phyloP scores from a whole-genome alignment of 257 asterid genomes.

The Coffea eugenioides region DNA sequence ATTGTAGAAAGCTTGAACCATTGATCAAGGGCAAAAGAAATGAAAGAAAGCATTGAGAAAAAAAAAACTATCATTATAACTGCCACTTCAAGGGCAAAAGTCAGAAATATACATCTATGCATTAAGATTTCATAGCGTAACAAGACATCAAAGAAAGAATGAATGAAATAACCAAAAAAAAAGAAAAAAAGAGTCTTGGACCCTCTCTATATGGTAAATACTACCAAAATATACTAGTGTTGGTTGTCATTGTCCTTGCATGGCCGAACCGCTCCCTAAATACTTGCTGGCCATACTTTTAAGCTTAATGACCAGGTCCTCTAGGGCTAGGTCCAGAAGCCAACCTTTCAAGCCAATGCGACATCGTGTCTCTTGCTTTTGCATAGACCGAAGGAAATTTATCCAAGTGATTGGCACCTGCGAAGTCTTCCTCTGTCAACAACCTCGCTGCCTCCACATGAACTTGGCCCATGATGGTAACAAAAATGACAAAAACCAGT shows the following conservation, averaged over 20 bases:
- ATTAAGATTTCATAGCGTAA: no score
- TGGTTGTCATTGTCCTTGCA: neutral
- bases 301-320: slow-evolving; percentile 29
- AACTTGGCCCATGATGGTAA: slow-evolving; percentile 10
- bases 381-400: slow-evolving; percentile 11
- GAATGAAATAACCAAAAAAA: no score
- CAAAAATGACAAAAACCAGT: slow-evolving; percentile 2
- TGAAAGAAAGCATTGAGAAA: no score
- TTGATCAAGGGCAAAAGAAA: no score
- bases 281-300: neutral
- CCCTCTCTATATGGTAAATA: no score
- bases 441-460: slow-evolving; percentile 21
- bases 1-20: no score
- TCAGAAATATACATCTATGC: no score
- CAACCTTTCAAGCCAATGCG: neutral
- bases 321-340: slow-evolving; percentile 33
- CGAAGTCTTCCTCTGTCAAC: slow-evolving; percentile 10
- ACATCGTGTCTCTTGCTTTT: slow-evolving; percentile 16
- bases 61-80: no score
- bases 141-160: no score
- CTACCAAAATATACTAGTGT: no score
- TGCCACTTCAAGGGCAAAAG: no score
- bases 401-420: slow-evolving; percentile 11
- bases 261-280: neutral
- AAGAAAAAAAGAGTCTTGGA: no score